Evolutionary conservation across 106 monocot genomes (phyloP), one percentile per base, ranked within the genome.

Genomic region (Apostasia shenzhenica): DNA sequence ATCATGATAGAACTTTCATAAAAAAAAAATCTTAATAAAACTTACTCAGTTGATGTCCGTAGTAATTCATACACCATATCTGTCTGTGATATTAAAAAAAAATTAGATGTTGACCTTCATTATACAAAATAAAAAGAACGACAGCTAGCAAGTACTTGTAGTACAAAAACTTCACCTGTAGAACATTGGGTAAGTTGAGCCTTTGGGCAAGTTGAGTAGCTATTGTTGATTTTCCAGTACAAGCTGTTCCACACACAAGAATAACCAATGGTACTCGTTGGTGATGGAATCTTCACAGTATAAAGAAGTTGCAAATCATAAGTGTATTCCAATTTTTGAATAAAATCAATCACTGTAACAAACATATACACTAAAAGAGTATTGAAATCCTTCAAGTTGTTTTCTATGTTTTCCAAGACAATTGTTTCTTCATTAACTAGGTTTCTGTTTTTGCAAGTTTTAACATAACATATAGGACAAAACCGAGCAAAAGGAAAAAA

Each of bases 61-160:
- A 99, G 70, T 62, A 99, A 78, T 80, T 99, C 99, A 70, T 99
- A 92, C 51, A 99, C 99, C 99, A 99, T 99, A 71, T 99, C 99
- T 45, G 99, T 99, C 99, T 99, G 87, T 58, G 55, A 41, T 40
- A 73, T 45, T 37, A 68, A 45, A 51, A 67, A 12, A 63, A 41
- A 77, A 49, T 11, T 47, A 14, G 45, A 43, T 45, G 37, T 39
- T 55, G 14, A 61, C 26, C 50, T 41, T 71, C 40, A 59, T 5
- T 45, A 45, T 8, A 11, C 63, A 6, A 12, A 64, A 46, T 43
- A 45, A 69, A 11, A 53, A 62, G 39, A 70, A 61, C 13, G 54
- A 39, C 14, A 47, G 55, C 59, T 59, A 38, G 11, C 55, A 57
- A 78, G 56, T 8, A 54, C 63, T 57, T 43, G 2, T 47, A 12